These are phyloP conservation scores for Sungouiella thailandica DNA, from an alignment of 805 yeast species.

Conservation along the genomic window DNA sequence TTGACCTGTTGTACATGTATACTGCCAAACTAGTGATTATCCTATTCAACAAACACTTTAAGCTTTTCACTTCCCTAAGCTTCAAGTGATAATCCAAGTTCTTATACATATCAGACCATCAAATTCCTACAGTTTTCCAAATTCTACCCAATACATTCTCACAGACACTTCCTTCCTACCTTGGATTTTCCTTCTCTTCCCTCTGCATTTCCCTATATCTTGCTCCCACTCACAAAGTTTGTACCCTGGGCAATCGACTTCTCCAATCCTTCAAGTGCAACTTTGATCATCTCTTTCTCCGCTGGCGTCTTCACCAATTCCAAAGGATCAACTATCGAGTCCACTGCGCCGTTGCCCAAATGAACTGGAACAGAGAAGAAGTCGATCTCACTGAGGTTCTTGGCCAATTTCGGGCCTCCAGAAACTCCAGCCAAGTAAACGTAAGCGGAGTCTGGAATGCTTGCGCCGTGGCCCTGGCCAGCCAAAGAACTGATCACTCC, in stretches of 20 bases:
- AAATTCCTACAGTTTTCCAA: no score
- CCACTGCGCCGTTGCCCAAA: constrained; percentile 34
- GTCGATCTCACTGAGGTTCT: constrained; percentile 33
- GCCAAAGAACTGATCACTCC: constrained; percentile 11
- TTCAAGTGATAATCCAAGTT: no score
- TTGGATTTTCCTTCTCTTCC: no score
- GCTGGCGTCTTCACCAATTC: constrained; percentile 24
- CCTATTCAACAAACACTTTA: no score
- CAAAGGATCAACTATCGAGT: constrained; percentile 33
- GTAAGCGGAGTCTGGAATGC: constrained; percentile 44
- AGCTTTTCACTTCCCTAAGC: no score
- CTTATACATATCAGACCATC: no score
- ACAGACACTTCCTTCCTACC: no score
- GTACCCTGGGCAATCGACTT: constrained; percentile 38
- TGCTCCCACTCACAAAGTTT: constrained; percentile 34
- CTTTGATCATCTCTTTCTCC: constrained; percentile 29
- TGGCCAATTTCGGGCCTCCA: constrained; percentile 42
- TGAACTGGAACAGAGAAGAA: constrained; percentile 48
- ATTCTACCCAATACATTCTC: no score
- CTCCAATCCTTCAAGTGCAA: constrained; percentile 37
- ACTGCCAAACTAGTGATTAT: no score
- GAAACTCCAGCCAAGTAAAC: constrained; percentile 51
- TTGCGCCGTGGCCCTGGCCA: neutral
- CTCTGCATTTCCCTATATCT: constrained; percentile 27
- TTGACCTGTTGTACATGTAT: no score